Evolutionary conservation across 805 yeast genomes (phyloP), one percentile per base, ranked within the genome.

Genomic region (Lipomyces yamanashiensis): DNA sequence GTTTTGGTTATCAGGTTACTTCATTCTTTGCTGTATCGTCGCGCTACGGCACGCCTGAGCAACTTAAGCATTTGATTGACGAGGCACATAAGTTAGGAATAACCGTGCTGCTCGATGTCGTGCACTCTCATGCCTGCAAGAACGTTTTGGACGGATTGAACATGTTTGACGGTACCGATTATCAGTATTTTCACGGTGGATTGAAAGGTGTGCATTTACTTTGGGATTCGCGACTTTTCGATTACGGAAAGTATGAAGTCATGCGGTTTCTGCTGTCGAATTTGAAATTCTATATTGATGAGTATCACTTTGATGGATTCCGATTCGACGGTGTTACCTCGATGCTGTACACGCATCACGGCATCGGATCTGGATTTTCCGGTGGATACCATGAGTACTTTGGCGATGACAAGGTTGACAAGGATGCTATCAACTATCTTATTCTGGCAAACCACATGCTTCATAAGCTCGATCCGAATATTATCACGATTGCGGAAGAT

Each of bases 1-100:
- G 97, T 1, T 93, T 93, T 75, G 99, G 99, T n/a, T 93, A 93
- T 75, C 99, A 93, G 76, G 87, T 93, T 34, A 92, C 98, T 23
- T 89, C 88, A 64, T 95, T 93, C 74, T 93, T 89, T 75, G 98
- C 98, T 1, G 81, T 84, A 28, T 87, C 95, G 58, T 92, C 98
- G 7, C 83, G 99, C 67, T 95, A 81, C 71, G 99, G 99, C 36
- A 85, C 97, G 0, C 98, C 99, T 1, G 98, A 95, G 71, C 98
- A 95, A 56, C 81, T 93, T 72, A 92, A 90, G 76, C 92, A 89
- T 75, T 84, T 93, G 69, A 84, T 93, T 53, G 99, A 95, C 76
- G 85, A 89, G 5, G 98, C 98, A 4, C 99, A 93, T 75, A 84
- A 88, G 2, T 76, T 89, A 76, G 98, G 97, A 0, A 86, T 93